Evolutionary conservation across 2,329 filamentous ascomycete genomes (phyloP), one percentile per base, ranked within the genome.

Genomic region (Arthroderma sp.): DNA sequence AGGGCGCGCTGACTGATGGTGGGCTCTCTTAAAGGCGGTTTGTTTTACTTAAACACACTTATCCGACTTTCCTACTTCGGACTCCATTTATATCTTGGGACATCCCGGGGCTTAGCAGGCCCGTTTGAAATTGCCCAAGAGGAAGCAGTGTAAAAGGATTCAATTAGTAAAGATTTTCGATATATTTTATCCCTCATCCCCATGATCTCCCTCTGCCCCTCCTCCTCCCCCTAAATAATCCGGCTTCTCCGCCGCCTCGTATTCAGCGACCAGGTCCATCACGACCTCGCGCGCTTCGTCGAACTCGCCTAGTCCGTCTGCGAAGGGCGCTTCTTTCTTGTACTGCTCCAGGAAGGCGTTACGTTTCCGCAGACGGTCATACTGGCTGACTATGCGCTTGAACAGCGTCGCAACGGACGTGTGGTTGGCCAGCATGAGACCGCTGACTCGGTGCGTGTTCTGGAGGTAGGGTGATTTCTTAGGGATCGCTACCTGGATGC

Each of bases 271-370:
- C 61, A 97, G 75, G 70, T 95, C 91, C 66, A 85, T 83, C 19
- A 97, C 91, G 4, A 97, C 91, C 67, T 93, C 86, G 63, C 88
- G 83, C 35, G 93, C 88, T 72, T 96, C 91, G 70, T 98, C 94
- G 66, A 98, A 98, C 72, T 98, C 91, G 64, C 87, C 82, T 43
- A 98, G 76, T 44, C 91, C 93, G 63, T 97, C 91, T 0, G 88
- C 80, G 72, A 98, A 98, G 0, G 91, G 89, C 0, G 89, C 86
- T 59, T 95, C 94, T 71, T 93, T 93, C 76, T 95, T 97, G 75
- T 98, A 98, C 51, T 84, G 84, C 66, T 98, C 93, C 67, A 98
- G 81, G 73, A 97, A 98, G 54, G 93, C 93, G 70, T 97, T 97
- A 55, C 91, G 87, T 74, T 97, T 97, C 59, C 93, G 82, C 78